A percentile compares a stretch with the other conserved stretches of the same genome.
Evolutionary conservation across 2,329 filamentous ascomycete species (phyloP).

Genomic region (Graphilbum fragrans): DNA sequence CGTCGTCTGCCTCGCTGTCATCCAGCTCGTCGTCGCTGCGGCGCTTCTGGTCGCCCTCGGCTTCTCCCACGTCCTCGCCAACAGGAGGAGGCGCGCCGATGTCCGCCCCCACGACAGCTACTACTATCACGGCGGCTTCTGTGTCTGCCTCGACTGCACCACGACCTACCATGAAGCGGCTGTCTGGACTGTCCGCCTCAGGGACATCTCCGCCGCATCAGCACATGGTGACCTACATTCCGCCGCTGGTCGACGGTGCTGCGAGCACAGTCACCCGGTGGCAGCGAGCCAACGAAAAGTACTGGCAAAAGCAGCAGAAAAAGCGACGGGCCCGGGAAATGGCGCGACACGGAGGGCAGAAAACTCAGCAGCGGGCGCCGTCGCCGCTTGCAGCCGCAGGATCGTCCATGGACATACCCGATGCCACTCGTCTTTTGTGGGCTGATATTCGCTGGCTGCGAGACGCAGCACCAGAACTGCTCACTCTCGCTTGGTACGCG

Average conservation of each 20-base stretch:
- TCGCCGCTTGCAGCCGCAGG: neutral
- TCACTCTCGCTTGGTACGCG: neutral
- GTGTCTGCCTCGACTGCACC: neutral
- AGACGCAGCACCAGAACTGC: neutral
- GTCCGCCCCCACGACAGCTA: neutral
- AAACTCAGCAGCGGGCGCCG: neutral
- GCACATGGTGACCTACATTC: constrained; percentile 18
- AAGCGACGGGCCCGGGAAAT: neutral
- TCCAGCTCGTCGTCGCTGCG: neutral
- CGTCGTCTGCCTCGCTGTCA: too few species aligned
- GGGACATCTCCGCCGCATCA: neutral
- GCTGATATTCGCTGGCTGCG: constrained; percentile 6
- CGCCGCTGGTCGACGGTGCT: constrained; percentile 21
- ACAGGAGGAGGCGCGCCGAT: neutral
- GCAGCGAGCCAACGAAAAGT: constrained; percentile 15
- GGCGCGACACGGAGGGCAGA: neutral
- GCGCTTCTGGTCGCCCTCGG: neutral
- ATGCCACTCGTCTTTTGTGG: neutral
- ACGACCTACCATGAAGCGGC: too few species aligned
- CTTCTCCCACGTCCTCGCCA: neutral
- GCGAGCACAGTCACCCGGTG: constrained; percentile 16
- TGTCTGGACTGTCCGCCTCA: too few species aligned
- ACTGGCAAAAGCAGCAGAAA: neutral
- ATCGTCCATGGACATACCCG: too few species aligned
- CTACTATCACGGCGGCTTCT: neutral